Conservation (phyloP, 495 filamentous ascomycete species). For the Tuber brumale region DNA sequence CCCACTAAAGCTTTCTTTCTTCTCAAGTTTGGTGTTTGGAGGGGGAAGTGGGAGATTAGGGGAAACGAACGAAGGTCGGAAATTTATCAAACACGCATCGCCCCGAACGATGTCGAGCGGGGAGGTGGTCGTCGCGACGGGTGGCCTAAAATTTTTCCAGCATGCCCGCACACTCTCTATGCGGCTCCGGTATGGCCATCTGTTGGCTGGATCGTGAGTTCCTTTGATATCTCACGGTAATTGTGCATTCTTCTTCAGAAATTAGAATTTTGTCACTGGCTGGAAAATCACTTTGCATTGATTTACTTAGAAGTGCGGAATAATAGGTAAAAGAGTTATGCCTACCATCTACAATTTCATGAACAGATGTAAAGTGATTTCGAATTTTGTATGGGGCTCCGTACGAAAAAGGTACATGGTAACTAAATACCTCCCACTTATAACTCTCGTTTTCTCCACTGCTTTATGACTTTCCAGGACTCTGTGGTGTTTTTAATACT, state of each 20-base stretch:
- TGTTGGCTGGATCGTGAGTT: not conserved
- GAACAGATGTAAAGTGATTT: no score
- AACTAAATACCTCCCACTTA: no score
- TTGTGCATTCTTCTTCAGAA: not conserved
- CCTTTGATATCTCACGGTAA: not conserved
- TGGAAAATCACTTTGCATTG: no score
- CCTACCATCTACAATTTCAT: no score
- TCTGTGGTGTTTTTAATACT: no score
- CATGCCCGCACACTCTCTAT: not conserved
- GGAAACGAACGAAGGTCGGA: not conserved
- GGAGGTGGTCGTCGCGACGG: not conserved
- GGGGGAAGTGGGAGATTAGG: not conserved
- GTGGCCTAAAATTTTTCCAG: not conserved
- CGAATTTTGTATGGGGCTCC: no score
- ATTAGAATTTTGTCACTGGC: no score
- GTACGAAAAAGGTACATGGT: no score
- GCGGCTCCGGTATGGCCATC: not conserved
- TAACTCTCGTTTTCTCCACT: no score
- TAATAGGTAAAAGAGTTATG: no score
- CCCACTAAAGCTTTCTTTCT: constrained; percentile 16
- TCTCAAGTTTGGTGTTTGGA: constrained; percentile 6
- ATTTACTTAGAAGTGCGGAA: no score
- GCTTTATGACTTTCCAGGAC: no score
- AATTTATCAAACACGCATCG: not conserved
- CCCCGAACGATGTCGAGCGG: not conserved